A percentile compares a stretch with the other conserved stretches of the same genome.
phyloP scores from a whole-genome alignment of 305 asterid species.

The Solanum hybrid region DNA sequence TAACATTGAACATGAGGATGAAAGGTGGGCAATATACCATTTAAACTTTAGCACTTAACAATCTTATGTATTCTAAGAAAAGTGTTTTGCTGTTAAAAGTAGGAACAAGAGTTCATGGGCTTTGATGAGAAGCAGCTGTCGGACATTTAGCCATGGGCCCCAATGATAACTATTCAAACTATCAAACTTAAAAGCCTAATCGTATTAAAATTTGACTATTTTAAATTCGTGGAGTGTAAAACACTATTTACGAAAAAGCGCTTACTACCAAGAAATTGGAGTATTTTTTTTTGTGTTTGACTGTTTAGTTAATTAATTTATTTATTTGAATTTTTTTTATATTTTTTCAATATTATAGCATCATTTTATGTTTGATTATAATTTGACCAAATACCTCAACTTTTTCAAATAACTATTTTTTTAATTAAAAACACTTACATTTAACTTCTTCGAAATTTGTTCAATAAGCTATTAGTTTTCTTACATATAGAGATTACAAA shows the following conservation, averaged over 20 bases:
- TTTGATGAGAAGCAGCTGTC: neutral
- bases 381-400: neutral
- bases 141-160: neutral
- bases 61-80: neutral
- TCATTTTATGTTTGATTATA: neutral
- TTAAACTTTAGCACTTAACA: neutral
- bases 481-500: neutral
- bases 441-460: neutral
- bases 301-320: neutral
- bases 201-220: neutral
- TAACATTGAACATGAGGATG: neutral
- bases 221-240: accelerated
- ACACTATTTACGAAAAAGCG: too few relatives aligned
- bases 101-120: neutral
- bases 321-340: too few relatives aligned
- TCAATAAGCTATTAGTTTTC: neutral
- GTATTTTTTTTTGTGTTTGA: neutral
- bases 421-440: too few relatives aligned
- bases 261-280: neutral
- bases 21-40: neutral
- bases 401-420: too few relatives aligned
- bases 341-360: neutral
- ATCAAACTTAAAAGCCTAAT: neutral
- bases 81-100: slow-evolving; percentile 1
- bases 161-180: neutral